Base-by-base conservation (phyloP, 768 basidiomycete species). In the Tricholoma sp. region DNA sequence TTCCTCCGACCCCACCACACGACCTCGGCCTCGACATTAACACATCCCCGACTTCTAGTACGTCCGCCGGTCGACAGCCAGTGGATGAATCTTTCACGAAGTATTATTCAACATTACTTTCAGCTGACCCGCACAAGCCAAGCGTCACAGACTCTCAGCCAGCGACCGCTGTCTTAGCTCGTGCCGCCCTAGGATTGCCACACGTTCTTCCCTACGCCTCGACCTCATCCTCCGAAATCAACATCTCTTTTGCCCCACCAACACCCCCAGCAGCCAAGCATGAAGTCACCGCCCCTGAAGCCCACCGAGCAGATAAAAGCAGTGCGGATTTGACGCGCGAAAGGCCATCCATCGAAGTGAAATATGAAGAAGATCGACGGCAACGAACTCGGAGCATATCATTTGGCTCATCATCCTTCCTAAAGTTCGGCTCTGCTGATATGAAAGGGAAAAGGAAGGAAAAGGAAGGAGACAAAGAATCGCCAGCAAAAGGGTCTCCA, bases 171-270 rank as follows among this genome's bases (percentile, higher is more conserved):
- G 78, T 79, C 32, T 72, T 83, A 19, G 80, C 81, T 18, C 85
- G 83, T 41, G 80, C 86, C 29, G 73, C 80, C 2, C 66, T 85
- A 24, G 83, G 85, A 49, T 72, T 85, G 31, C 77, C 84, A 41
- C 82, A 79, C 62, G 73, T 79, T 51, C 71, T 82, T 55, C 79
- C 83, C 18, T 66, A 67, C 43, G 64, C 72, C 52, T 69, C 79
- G 31, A 72, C 80, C 22, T 71, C 79, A 32, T 72, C 80, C 22
- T 69, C 76, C 22, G 82, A 83, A 57, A 63, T 78, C 45, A 83
- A 82, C 63, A 74, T 77, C 3, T 70, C 76, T n/a, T 80, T 83
- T 49, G 59, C 74, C 18, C 41, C 67, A 5, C 14, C 63, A 75
- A 18, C 41, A 68, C 31, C 50, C 61, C 59, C 64, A 52, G 53